Base-by-base conservation (phyloP, 1,284 basidiomycete genomes). In the Ustilago cynodontis region DNA sequence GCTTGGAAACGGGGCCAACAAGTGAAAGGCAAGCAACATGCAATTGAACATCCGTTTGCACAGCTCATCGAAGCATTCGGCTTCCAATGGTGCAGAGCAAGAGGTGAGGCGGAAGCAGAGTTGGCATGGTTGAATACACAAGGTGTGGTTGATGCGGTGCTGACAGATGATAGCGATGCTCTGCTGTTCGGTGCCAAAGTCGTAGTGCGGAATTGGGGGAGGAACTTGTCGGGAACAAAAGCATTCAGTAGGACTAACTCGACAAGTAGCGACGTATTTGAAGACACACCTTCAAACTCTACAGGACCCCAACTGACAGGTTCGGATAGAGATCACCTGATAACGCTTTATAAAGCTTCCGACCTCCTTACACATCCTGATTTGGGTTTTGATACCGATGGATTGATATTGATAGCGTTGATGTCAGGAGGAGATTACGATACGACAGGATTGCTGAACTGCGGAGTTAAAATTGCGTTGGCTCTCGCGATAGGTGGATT, bases 31-130 rank as follows among this genome's bases (percentile, higher is more conserved):
- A 82, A 85, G 2, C 78, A 79, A 31, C 87, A 87, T 63, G 71
- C 69, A 3, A 62, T 79, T 26, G 74, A 82, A 52, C 45, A 62
- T 10, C 72, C 72, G 0, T 80, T 82, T 31, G 61, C 67, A 3
- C 54, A 93, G 41, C 91, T 98, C 59, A 91, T 97, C 5, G 91
- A 93, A 59, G 91, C 92, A 0, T 95, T 95, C 87, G 94, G 95
- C 0, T 93, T 94, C 75, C 92, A 65, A 7, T 45, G 68, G 49
- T 28, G 54, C 24, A 70, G 93, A 90, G 96, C 96, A 6, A 93
- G 93, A 0, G 96, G 94, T 13, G 96, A 98, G 86, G 96, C 96
- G 0, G 96, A 99, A 86, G 96, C 96, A 0, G 96, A 99, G 83
- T 88, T 99, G 0, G 96, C 96, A 0, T 92, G 92, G 70, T 88